These are phyloP conservation scores for Arthrobotrys sphaeroides DNA, from an alignment of 2,329 filamentous ascomycete genomes.

Conservation along the genomic window DNA sequence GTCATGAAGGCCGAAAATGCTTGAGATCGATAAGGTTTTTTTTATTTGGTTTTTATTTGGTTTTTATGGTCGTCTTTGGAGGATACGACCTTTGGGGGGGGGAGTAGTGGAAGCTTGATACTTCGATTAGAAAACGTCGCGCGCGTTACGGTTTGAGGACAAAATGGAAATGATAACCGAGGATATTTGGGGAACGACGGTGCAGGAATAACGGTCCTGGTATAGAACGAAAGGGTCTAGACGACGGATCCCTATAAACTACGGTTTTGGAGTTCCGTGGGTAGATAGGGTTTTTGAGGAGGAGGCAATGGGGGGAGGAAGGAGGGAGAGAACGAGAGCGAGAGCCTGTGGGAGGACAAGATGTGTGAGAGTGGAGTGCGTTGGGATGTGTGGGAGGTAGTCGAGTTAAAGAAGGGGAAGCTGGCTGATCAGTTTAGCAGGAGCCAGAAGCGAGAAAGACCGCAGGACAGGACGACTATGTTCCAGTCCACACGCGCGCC, in stretches of 20 bases:
- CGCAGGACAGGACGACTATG: constrained; percentile 18
- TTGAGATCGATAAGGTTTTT: constrained; percentile 34
- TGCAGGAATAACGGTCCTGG: constrained; percentile 27
- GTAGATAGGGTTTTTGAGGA: constrained; percentile 7
- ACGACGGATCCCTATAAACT: constrained; percentile 34
- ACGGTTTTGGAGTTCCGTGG: constrained; percentile 22
- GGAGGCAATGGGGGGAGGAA: constrained; percentile 18
- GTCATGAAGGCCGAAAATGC: constrained; percentile 51
- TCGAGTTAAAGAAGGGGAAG: constrained; percentile 50
- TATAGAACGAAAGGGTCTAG: constrained; percentile 8
- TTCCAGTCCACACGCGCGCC: constrained; percentile 44
- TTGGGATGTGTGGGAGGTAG: constrained; percentile 52
- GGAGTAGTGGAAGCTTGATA: constrained; percentile 1
- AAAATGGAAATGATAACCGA: constrained; percentile 54
- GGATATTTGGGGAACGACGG: constrained; percentile 34
- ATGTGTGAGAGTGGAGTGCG: constrained; percentile 36
- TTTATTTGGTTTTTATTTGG: too few relatives aligned
- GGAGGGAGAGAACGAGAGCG: neutral
- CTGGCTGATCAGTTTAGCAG: constrained; percentile 47
- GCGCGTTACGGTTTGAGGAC: constrained; percentile 36
- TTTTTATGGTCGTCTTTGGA: constrained; percentile 33
- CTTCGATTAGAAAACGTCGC: constrained; percentile 35
- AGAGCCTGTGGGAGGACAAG: constrained; percentile 3
- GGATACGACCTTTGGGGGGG: neutral
- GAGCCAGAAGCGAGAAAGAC: constrained; percentile 52